A percentile compares a stretch with the other conserved stretches of the same genome.
Conservation (phyloP, 192 early-diverging fungal genomes). For the Geosiphon pyriformis region DNA sequence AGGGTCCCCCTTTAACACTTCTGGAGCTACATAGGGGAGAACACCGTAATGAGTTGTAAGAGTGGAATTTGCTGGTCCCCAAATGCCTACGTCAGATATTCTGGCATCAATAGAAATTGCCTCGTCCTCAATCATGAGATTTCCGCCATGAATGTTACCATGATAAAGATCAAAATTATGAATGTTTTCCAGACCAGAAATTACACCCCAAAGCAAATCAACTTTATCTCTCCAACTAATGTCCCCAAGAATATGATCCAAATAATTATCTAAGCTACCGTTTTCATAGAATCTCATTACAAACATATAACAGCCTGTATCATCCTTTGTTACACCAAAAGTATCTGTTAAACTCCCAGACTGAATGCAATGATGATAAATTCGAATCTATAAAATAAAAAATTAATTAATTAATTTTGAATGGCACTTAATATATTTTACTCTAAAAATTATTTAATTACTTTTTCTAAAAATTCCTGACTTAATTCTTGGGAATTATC, state of each 20-base stretch:
- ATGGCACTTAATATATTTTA: background rate
- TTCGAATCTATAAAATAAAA: background rate
- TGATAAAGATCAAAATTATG: background rate
- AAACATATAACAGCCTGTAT: slow-evolving; percentile 14
- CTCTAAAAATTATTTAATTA: slow-evolving; percentile 4
- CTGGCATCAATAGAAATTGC: background rate
- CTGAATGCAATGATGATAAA: background rate
- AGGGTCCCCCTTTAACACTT: slow-evolving; percentile 24
- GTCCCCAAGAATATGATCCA: slow-evolving; percentile 28
- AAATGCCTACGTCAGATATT: slow-evolving; percentile 32
- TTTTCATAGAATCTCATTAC: slow-evolving; percentile 33
- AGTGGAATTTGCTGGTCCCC: slow-evolving; percentile 29
- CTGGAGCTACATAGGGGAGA: slow-evolving; percentile 37
- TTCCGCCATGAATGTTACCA: slow-evolving; percentile 1
- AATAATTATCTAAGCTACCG: slow-evolving; percentile 31
- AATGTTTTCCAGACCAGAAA: background rate
- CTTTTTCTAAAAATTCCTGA: background rate
- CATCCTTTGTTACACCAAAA: background rate
- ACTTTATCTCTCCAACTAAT: slow-evolving; percentile 26
- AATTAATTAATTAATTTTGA: background rate
- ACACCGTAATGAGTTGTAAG: slow-evolving; percentile 27
- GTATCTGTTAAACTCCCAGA: background rate
- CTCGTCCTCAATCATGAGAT: background rate
- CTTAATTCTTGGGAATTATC: background rate
- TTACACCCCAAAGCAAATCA: background rate